Evolutionary conservation across 257 asterid genomes (phyloP), one percentile per base, ranked within the genome.

Genomic region (Gentiana straminea): DNA sequence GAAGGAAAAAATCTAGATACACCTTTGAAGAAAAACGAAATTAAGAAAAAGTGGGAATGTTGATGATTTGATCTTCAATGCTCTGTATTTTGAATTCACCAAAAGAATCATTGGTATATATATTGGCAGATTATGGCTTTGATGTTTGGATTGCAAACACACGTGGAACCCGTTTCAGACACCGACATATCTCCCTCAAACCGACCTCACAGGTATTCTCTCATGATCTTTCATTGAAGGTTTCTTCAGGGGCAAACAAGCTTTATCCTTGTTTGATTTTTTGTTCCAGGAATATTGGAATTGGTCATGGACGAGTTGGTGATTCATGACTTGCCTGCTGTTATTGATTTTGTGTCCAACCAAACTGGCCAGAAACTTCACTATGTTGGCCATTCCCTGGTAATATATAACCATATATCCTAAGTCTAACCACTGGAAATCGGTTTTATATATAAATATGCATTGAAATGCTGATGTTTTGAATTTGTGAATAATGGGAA

Each of bases 241-340:
- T n/a, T n/a, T n/a, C n/a, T n/a, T n/a, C n/a, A n/a, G n/a, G n/a
- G n/a, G n/a, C n/a, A n/a, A n/a, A n/a, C n/a, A n/a, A n/a, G n/a
- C n/a, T n/a, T n/a, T n/a, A n/a, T n/a, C n/a, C n/a, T n/a, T n/a
- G n/a, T n/a, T n/a, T n/a, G n/a, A n/a, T n/a, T n/a, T n/a, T n/a
- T n/a, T n/a, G n/a, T n/a, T n/a, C n/a, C n/a, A 76, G 82, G 70
- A 33, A n/a, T 73, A 46, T 38, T 73, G 82, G 82, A 56, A 69
- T 41, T 77, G 82, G 82, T 59, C 77, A 3, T 77, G 82, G 82
- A 77, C 57, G 79, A 77, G 65, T 59, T 77, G 11, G 75, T n/a
- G 1, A 62, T 65, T 5, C 58, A 69, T 24, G 82, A 77, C 49
- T 70, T 77, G 35, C 82, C 82, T 1, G 72, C 77, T 3, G 38